Conservation (phyloP, 768 basidiomycete genomes). For the Panaeolus cyanescens region DNA sequence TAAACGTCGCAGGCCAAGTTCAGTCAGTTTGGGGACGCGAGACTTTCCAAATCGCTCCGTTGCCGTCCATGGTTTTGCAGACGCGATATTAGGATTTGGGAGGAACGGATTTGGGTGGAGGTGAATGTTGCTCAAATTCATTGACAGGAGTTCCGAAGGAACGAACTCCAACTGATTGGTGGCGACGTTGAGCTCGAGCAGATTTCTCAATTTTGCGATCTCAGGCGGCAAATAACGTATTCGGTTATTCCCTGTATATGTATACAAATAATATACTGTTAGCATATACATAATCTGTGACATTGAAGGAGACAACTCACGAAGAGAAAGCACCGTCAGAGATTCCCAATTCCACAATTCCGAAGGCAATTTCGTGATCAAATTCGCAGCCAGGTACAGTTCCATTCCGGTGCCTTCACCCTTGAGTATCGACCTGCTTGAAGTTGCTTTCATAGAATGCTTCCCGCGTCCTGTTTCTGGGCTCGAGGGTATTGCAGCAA, state of each 20-base stretch:
- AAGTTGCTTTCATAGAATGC: constrained; percentile 31
- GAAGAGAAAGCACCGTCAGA: constrained; percentile 62
- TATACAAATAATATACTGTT: neutral
- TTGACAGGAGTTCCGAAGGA: constrained; percentile 64
- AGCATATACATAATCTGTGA: neutral
- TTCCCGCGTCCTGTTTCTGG: constrained; percentile 15
- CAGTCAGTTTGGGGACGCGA: constrained; percentile 31
- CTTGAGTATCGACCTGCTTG: constrained; percentile 28
- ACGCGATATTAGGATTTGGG: constrained; percentile 15
- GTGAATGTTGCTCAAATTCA: constrained; percentile 47
- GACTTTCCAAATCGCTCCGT: constrained; percentile 16
- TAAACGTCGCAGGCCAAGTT: constrained; percentile 35
- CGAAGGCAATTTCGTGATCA: constrained; percentile 52
- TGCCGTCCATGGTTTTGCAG: constrained; percentile 25
- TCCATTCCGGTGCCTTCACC: constrained; percentile 51
- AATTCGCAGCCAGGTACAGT: constrained; percentile 58
- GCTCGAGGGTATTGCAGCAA: constrained; percentile 18
- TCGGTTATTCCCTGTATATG: constrained; percentile 56
- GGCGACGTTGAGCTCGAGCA: constrained; percentile 63
- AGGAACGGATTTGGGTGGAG: constrained; percentile 67
- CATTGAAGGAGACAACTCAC: constrained; percentile 42
- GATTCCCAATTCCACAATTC: constrained; percentile 59
- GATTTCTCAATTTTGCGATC: constrained; percentile 51
- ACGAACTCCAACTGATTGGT: constrained; percentile 60
- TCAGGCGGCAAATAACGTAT: constrained; percentile 64